phyloP scores from a whole-genome alignment of 371 early-diverging fungal genomes.

The Encephalitozoon intestinalis region DNA sequence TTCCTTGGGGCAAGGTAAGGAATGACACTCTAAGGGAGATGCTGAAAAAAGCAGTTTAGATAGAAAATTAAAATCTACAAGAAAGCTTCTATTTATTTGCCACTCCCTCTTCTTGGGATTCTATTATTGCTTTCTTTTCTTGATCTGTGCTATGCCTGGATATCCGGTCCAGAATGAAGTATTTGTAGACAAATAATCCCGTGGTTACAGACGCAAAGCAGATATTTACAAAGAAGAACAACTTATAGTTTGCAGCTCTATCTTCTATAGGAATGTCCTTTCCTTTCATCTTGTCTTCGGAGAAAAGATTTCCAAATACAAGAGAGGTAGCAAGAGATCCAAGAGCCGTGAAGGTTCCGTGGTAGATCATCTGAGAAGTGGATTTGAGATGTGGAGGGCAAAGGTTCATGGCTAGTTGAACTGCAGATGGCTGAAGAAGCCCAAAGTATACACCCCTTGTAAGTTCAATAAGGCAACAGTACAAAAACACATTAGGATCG shows the following conservation, averaged over 20 bases:
- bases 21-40: not conserved
- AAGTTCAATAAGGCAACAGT: conserved; percentile 56
- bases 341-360: conserved; percentile 59
- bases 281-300: conserved; percentile 22
- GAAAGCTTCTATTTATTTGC: conserved; percentile 25
- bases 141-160: not conserved
- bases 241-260: conserved; percentile 18
- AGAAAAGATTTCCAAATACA: conserved; percentile 21
- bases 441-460: conserved; percentile 63
- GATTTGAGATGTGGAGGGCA: conserved; percentile 59
- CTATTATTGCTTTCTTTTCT: conserved; percentile 8
- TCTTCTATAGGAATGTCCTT: conserved; percentile 4
- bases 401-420: conserved; percentile 58
- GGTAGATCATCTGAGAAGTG: conserved; percentile 61
- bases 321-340: conserved; percentile 53
- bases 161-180: conserved; percentile 51
- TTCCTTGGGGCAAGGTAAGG: not conserved
- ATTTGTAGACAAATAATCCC: conserved; percentile 48
- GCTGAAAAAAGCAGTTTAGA: not conserved
- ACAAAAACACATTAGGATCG: conserved; percentile 39
- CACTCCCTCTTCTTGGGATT: not conserved
- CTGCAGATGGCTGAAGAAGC: conserved; percentile 58
- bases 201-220: conserved; percentile 43
- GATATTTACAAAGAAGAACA: conserved; percentile 43
- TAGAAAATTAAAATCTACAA: not conserved